Evolutionary conservation across 2,329 filamentous ascomycete species (phyloP).

Genomic region (Lasiodiplodia sp.): DNA sequence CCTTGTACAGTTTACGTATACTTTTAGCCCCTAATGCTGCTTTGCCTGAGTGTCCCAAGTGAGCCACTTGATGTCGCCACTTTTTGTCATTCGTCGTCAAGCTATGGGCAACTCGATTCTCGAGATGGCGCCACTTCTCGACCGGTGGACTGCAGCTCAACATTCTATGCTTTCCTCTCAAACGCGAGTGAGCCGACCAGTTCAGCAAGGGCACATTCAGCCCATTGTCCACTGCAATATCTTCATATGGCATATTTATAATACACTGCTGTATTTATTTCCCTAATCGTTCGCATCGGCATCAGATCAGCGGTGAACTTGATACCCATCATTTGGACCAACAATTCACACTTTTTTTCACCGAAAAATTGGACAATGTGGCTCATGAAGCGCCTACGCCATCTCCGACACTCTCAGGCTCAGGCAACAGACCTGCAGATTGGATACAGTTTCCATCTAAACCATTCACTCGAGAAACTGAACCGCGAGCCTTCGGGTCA

Average conservation of each 20-base stretch:
- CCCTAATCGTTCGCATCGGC: not conserved
- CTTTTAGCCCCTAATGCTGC: not conserved
- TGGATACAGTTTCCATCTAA: not conserved
- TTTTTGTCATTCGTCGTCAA: not conserved
- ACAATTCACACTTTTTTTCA: not conserved
- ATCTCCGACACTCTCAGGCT: not conserved
- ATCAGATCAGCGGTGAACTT: not conserved
- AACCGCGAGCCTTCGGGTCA: not conserved
- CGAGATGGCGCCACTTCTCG: constrained; percentile 11
- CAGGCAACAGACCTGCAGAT: not conserved
- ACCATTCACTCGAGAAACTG: not conserved
- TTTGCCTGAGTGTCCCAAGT: not conserved
- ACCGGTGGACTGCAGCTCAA: constrained; percentile 2
- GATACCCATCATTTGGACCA: not conserved
- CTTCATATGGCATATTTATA: not conserved
- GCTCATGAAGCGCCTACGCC: constrained; percentile 16
- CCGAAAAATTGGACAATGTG: not conserved
- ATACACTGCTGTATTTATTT: not conserved
- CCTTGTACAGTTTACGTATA: not conserved
- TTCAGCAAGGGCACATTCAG: not conserved
- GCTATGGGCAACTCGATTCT: not conserved
- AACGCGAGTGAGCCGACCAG: constrained; percentile 9
- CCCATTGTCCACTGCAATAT: not conserved
- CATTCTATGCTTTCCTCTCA: constrained; percentile 8
- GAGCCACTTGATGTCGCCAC: not conserved